Percentiles rank a stretch among this genome's conserved stretches.
These are phyloP conservation scores for Candida broadrunensis DNA, from an alignment of 805 yeast genomes.

Conservation along the genomic window DNA sequence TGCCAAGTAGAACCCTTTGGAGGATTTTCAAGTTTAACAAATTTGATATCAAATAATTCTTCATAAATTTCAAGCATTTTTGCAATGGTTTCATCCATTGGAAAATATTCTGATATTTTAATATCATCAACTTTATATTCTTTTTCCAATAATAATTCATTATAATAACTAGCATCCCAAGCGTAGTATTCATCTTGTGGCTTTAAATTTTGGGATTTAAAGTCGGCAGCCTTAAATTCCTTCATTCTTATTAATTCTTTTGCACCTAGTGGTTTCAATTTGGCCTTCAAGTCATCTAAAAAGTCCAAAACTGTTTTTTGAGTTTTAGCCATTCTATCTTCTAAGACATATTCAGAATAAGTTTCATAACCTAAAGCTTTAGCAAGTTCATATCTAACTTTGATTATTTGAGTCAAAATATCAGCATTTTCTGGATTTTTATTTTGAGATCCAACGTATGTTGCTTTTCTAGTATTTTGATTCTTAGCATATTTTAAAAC, in stretches of 20 bases:
- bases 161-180: constrained; percentile 75
- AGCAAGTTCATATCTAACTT: constrained; percentile 62
- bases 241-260: constrained; percentile 50
- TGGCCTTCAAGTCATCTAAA: constrained; percentile 56
- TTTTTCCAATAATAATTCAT: constrained; percentile 61
- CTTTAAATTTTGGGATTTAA: constrained; percentile 40
- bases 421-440: constrained; percentile 64
- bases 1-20: constrained; percentile 62
- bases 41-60: constrained; percentile 63
- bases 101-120: constrained; percentile 75
- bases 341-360: constrained; percentile 69
- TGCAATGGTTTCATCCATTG: constrained; percentile 61
- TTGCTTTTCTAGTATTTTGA: constrained; percentile 62
- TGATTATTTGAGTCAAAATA: constrained; percentile 57
- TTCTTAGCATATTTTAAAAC: constrained; percentile 68
- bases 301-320: constrained; percentile 59
- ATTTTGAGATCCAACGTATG: constrained; percentile 65
- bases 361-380: constrained; percentile 60
- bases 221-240: constrained; percentile 53
- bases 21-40: constrained; percentile 47
- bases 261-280: constrained; percentile 57
- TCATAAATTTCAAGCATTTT: constrained; percentile 75
- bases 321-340: constrained; percentile 77
- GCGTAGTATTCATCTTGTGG: constrained; percentile 43
- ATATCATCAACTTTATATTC: constrained; percentile 71